These are phyloP conservation scores for Xanthoconium separans DNA, from an alignment of 1,284 basidiomycete genomes.

Conservation along the genomic window DNA sequence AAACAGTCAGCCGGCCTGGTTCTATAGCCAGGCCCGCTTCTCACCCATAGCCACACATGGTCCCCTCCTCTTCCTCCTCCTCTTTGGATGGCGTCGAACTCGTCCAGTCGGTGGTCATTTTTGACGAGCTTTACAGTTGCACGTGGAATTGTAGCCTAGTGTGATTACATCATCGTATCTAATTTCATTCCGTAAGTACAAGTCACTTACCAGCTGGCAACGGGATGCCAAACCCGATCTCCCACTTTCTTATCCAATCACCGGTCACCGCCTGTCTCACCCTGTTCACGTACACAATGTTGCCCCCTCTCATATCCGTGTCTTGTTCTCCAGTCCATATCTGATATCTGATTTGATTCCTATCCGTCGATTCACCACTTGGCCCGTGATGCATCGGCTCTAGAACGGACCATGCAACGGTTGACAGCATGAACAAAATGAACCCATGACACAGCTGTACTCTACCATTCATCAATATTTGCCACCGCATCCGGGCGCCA, in stretches of 20 bases:
- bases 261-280: neutral
- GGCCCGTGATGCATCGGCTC: slow-evolving; percentile 9
- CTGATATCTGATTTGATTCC: slow-evolving; percentile 4
- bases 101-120: neutral
- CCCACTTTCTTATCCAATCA: slow-evolving; percentile 2
- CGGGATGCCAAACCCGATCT: neutral
- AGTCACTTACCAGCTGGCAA: slow-evolving; percentile 15
- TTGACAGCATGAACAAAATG: slow-evolving; percentile 10
- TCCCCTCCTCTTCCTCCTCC: neutral
- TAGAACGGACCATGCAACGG: slow-evolving; percentile 12
- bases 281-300: slow-evolving; percentile 3
- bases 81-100: neutral
- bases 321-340: slow-evolving; percentile 2
- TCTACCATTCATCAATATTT: neutral
- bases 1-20: slow-evolving; percentile 7
- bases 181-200: slow-evolving; percentile 15
- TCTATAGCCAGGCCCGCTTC: slow-evolving; percentile 1
- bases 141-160: slow-evolving; percentile 25
- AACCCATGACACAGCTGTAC: slow-evolving; percentile 6
- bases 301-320: slow-evolving; percentile 21
- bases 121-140: slow-evolving; percentile 13
- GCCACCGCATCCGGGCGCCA: neutral
- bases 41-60: neutral
- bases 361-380: neutral
- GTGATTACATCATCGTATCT: slow-evolving; percentile 29